phyloP scores from a whole-genome alignment of 2,329 filamentous ascomycete species.

The Aspergillus clavatus region DNA sequence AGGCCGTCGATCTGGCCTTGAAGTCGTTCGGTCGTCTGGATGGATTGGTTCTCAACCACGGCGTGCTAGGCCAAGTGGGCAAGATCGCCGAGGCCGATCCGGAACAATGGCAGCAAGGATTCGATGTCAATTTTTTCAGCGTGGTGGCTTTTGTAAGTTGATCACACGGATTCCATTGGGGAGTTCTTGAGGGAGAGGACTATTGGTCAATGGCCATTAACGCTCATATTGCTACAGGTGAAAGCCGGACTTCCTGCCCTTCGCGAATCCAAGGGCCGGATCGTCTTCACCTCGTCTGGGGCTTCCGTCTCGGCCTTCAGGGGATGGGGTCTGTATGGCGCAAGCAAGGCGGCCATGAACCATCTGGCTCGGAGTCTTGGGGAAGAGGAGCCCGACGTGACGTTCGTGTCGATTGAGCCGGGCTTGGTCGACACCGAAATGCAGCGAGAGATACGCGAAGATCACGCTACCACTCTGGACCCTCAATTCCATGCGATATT shows the following conservation, averaged over 20 bases:
- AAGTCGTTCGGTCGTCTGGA: conserved; percentile 69
- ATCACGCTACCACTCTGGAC: conserved; percentile 60
- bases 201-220: not conserved
- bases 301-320: conserved; percentile 29
- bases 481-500: conserved; percentile 60
- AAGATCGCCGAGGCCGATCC: conserved; percentile 61
- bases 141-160: conserved; percentile 66
- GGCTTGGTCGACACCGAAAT: conserved; percentile 35
- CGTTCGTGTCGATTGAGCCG: conserved; percentile 27
- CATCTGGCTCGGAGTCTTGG: conserved; percentile 27
- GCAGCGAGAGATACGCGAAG: conserved; percentile 64
- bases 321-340: conserved; percentile 35
- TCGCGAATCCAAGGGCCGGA: conserved; percentile 31
- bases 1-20: conserved; percentile 62
- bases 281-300: conserved; percentile 36
- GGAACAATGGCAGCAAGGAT: conserved; percentile 69
- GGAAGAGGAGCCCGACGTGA: conserved; percentile 25
- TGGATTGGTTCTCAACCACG: conserved; percentile 83
- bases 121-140: conserved; percentile 85
- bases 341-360: conserved; percentile 36
- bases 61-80: conserved; percentile 67
- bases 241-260: conserved; percentile 30
- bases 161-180: too few relatives aligned
- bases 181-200: too few relatives aligned
- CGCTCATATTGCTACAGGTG: conserved; percentile 14